Percentiles rank a stretch among this genome's conserved stretches.
Evolutionary conservation across 192 early-diverging fungal species (phyloP).

Genomic region (Thoreauomyces humboldtii): DNA sequence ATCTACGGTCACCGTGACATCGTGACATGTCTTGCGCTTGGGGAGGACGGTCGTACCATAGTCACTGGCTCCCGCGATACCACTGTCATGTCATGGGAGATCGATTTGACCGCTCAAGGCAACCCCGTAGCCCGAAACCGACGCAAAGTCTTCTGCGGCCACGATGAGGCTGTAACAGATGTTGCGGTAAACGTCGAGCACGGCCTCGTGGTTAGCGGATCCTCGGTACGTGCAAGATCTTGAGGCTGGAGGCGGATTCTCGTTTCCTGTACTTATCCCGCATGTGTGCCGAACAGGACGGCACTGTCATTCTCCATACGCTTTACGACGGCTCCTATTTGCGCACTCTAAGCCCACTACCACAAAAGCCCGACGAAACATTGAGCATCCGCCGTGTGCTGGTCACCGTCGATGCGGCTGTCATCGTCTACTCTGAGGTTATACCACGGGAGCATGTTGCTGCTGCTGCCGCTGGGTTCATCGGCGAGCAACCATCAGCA

Average conservation of each 20-base stretch:
- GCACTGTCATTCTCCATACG: conserved; percentile 46
- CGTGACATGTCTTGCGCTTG: conserved; percentile 40
- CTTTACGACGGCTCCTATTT: conserved; percentile 36
- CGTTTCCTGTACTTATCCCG: too few relatives aligned
- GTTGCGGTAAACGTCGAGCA: conserved; percentile 39
- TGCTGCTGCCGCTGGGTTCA: background rate
- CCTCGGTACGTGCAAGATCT: conserved; percentile 33
- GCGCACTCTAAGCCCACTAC: conserved; percentile 29
- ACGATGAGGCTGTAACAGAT: conserved; percentile 42
- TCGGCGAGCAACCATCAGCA: background rate
- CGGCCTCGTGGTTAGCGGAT: conserved; percentile 45
- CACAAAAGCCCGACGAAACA: background rate
- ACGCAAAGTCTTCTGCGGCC: conserved; percentile 41
- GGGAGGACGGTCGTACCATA: conserved; percentile 34
- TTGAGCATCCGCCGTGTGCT: conserved; percentile 23
- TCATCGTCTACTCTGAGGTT: conserved; percentile 34
- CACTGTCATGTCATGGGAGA: conserved; percentile 44
- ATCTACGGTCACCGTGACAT: conserved; percentile 46
- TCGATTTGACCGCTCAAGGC: background rate
- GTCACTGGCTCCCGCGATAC: conserved; percentile 46
- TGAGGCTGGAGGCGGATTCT: too few relatives aligned
- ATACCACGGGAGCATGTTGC: background rate
- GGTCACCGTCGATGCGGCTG: conserved; percentile 10
- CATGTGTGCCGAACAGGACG: too few relatives aligned
- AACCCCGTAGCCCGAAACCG: background rate